These are phyloP conservation scores for Tulasnella sp. DNA, from an alignment of 768 basidiomycete species.

Conservation along the genomic window DNA sequence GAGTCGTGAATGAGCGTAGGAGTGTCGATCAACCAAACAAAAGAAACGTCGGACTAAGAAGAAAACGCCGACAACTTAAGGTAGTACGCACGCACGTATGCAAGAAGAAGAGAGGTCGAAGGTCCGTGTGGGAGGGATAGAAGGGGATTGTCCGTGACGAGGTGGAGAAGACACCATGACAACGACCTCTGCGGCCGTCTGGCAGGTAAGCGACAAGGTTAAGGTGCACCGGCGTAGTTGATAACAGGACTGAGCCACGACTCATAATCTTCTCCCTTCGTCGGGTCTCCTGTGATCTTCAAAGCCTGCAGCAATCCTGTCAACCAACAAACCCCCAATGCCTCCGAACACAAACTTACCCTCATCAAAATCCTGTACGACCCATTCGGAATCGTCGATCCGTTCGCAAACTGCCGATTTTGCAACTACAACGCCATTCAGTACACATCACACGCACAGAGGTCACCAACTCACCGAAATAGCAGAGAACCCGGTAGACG, in stretches of 20 bases:
- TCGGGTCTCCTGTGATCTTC: slow-evolving; percentile 34
- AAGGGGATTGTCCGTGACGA: too few species aligned
- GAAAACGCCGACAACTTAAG: too few species aligned
- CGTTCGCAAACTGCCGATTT: neutral
- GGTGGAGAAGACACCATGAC: too few species aligned
- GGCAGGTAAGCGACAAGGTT: too few species aligned
- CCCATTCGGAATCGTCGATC: slow-evolving; percentile 4
- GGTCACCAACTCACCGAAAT: neutral
- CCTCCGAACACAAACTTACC: neutral
- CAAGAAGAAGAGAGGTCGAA: too few species aligned
- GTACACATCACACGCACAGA: neutral
- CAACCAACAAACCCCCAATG: neutral
- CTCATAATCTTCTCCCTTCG: slow-evolving; percentile 34
- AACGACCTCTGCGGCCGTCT: too few species aligned
- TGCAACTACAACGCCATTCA: neutral
- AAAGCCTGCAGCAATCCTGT: slow-evolving; percentile 20
- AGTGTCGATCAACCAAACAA: too few species aligned
- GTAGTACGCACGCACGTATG: too few species aligned
- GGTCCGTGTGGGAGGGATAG: too few species aligned
- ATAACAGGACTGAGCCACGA: slow-evolving; percentile 30
- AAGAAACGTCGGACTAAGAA: too few species aligned
- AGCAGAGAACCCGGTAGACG: neutral
- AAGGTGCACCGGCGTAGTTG: slow-evolving; percentile 20
- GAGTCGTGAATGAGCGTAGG: too few species aligned
- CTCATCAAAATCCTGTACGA: slow-evolving; percentile 10